Base-by-base conservation (phyloP, 2,329 filamentous ascomycete species). In the Parastagonospora avenae region DNA sequence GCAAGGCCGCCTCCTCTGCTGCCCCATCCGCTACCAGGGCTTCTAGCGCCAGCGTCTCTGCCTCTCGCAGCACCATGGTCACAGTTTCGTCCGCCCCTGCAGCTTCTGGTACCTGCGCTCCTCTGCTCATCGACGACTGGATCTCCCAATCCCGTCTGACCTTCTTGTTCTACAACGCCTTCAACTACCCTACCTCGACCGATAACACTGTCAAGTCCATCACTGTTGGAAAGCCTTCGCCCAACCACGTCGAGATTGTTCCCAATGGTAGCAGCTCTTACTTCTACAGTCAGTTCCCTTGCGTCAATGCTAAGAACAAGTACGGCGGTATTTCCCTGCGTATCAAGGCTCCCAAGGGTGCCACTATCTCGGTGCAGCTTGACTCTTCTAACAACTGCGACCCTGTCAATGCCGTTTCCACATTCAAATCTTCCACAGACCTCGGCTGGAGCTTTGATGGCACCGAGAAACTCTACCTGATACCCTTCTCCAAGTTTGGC, bases 401-500 rank as follows among this genome's bases (percentile, higher is more conserved):
- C 46, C 70, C 74, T 14, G 37, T 72, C 70, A 50, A 47, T 14
- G 58, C 77, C 62, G 44, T 70, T 64, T 50, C 59, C n/a, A 60
- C 58, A 2, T 72, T 72, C 1, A 68, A 77, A 54, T 78, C 79
- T 0, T 76, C 78, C 2, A 57, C 71, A 1, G 74, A 83, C 46
- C 78, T 86, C 14, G 81, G 81, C 42, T 86, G 83, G 83, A 78
- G 75, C 1, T 86, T 86, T 57, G 81, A 85, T 66, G 82, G 82
- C 37, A 81, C 79, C 9, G 82, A 85, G 73, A 78, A 80, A 62
- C 75, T 83, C n/a, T 86, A 85, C 71, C 79, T 73, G 36, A 80
- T 86, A 57, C 80, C 82, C 4, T 82, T 84, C 65, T 77, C 76
- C 44, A 80, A 79, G 60, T 85, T 79, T 24, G 19, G 19, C 60